phyloP scores from a whole-genome alignment of 2,329 filamentous ascomycete genomes.

The Fusarium scirpi region DNA sequence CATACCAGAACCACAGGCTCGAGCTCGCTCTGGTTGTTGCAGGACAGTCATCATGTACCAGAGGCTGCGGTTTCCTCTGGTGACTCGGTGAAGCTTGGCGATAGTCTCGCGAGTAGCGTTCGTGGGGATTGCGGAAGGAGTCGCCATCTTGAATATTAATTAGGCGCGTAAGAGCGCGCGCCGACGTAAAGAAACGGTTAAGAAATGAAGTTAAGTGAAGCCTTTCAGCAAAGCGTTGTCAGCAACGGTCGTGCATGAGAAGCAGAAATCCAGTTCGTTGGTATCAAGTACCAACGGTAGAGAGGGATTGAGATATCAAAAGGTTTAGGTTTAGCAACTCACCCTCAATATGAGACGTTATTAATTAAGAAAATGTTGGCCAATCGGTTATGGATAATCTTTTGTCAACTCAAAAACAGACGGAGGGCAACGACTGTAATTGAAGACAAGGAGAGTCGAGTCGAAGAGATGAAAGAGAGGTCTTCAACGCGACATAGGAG shows the following conservation, averaged over 20 bases:
- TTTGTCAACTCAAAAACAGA: conserved; percentile 30
- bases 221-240: conserved; percentile 22
- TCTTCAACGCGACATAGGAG: conserved; percentile 41
- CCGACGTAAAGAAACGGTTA: conserved; percentile 25
- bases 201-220: conserved; percentile 22
- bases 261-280: conserved; percentile 17
- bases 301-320: conserved; percentile 19
- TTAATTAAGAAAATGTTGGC: conserved; percentile 21
- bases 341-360: conserved; percentile 39
- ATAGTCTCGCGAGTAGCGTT: conserved; percentile 52
- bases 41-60: conserved; percentile 88
- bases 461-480: conserved; percentile 24
- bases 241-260: conserved; percentile 28
- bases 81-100: conserved; percentile 65
- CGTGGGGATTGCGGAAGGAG: conserved; percentile 47
- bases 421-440: conserved; percentile 27
- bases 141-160: conserved; percentile 49
- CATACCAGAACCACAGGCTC: conserved; percentile 93
- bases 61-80: conserved; percentile 79
- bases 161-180: conserved; percentile 19
- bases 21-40: conserved; percentile 92
- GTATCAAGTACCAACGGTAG: conserved; percentile 8
- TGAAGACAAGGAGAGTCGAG: conserved; percentile 18
- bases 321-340: conserved; percentile 28
- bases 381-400: background rate